Conservation (phyloP, 2,329 filamentous ascomycete species). For the Phyllosticta citrichinensis region DNA sequence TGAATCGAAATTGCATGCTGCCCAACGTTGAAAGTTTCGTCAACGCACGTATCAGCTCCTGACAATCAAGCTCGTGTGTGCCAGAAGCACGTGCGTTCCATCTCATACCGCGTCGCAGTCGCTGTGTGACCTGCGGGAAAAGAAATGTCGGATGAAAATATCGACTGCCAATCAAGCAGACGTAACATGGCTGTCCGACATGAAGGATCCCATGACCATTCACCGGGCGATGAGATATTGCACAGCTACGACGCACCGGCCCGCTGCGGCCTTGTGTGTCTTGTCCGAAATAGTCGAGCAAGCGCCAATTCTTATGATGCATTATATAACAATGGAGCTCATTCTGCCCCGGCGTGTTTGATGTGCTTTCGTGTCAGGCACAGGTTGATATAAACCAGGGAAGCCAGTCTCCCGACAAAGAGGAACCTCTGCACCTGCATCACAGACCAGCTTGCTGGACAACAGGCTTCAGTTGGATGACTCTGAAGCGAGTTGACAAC, state of each 20-base stretch:
- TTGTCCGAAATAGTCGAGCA: not conserved
- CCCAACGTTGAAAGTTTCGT: not conserved
- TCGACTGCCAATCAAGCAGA: not conserved
- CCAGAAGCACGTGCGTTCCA: not conserved
- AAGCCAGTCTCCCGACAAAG: slow-evolving; percentile 1
- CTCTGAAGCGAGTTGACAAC: slow-evolving; percentile 1
- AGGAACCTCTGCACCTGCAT: slow-evolving; percentile 1
- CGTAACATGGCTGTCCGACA: not conserved
- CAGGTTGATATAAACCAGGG: not conserved
- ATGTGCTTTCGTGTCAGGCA: slow-evolving; percentile 6
- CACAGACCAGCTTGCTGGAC: not conserved
- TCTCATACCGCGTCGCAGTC: not conserved
- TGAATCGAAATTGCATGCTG: not conserved
- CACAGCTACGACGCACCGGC: not conserved
- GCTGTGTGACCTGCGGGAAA: not conserved
- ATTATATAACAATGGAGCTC: not conserved
- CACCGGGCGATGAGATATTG: too few relatives aligned
- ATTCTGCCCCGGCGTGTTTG: slow-evolving; percentile 2
- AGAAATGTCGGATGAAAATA: not conserved
- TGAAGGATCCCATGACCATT: too few relatives aligned
- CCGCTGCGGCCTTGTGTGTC: not conserved
- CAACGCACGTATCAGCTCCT: not conserved
- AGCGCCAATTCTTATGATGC: slow-evolving; percentile 3
- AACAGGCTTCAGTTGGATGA: not conserved
- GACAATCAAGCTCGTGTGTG: not conserved